These are phyloP conservation scores for Pyricularia sp. DNA, from an alignment of 2,329 filamentous ascomycete species.

Conservation along the genomic window DNA sequence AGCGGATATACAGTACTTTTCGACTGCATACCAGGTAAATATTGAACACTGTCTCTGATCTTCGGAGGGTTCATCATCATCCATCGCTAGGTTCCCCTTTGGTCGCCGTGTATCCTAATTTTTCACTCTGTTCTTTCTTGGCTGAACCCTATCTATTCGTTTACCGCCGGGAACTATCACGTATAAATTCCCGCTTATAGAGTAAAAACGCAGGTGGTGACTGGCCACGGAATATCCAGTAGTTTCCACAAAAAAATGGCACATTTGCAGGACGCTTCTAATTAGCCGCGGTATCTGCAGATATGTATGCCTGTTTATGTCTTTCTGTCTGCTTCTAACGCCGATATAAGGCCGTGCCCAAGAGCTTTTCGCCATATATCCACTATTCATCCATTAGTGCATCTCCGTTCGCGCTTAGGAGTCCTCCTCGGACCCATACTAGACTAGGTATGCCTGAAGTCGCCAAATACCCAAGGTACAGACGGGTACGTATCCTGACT, in stretches of 20 bases:
- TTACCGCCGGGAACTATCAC: not conserved
- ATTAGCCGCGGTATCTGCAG: not conserved
- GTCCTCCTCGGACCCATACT: not conserved
- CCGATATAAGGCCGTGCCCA: not conserved
- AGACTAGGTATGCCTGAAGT: too few species aligned
- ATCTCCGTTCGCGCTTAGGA: not conserved
- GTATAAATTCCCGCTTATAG: not conserved
- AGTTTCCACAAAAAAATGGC: not conserved
- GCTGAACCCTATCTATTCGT: not conserved
- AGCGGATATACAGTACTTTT: not conserved
- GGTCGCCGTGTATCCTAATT: not conserved
- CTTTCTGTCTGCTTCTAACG: not conserved
- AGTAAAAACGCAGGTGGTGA: not conserved
- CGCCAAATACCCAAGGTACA: not conserved
- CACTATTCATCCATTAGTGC: not conserved
- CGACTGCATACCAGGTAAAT: not conserved
- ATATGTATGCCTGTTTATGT: not conserved
- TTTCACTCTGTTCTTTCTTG: not conserved
- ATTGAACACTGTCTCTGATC: not conserved
- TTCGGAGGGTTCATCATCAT: not conserved
- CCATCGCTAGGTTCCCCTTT: too few species aligned
- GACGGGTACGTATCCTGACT: not conserved
- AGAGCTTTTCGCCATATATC: not conserved
- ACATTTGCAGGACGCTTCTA: not conserved
- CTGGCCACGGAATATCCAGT: not conserved